Percentiles rank a stretch among this genome's conserved stretches.
phyloP scores from a whole-genome alignment of 768 basidiomycete species.

The Podaxis pistillaris region DNA sequence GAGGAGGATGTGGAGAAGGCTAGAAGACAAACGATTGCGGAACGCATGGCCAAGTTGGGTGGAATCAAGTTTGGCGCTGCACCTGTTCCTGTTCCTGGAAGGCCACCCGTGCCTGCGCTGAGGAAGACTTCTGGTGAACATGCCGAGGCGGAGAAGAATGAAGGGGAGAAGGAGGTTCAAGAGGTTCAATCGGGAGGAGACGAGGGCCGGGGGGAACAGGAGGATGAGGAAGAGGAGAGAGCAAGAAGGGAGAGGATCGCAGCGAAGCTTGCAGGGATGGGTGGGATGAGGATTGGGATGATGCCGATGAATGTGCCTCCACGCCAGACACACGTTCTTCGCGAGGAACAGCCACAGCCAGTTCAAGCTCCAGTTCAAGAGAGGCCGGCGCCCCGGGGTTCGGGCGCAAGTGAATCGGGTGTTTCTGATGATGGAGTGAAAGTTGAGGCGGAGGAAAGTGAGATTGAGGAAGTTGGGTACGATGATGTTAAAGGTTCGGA shows the following conservation, averaged over 20 bases:
- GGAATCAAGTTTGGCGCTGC: constrained; percentile 81
- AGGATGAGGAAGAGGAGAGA: constrained; percentile 57
- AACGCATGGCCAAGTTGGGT: constrained; percentile 93
- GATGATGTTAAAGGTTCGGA: constrained; percentile 52
- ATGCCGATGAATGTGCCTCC: constrained; percentile 40
- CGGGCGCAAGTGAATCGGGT: constrained; percentile 42
- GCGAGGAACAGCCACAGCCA: constrained; percentile 20
- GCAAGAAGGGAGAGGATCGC: constrained; percentile 55
- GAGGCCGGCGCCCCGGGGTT: constrained; percentile 17
- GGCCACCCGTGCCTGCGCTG: constrained; percentile 32
- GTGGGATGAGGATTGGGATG: constrained; percentile 60
- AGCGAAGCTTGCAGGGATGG: constrained; percentile 52
- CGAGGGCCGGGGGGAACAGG: constrained; percentile 17
- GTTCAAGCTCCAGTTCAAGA: constrained; percentile 6
- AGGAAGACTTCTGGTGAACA: not conserved
- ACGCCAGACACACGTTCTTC: constrained; percentile 27
- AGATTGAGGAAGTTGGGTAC: constrained; percentile 63
- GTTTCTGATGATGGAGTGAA: constrained; percentile 60
- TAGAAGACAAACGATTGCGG: constrained; percentile 75
- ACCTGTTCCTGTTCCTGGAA: constrained; percentile 1
- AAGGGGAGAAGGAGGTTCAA: constrained; percentile 34
- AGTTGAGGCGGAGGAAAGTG: constrained; percentile 71
- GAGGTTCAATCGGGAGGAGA: constrained; percentile 27
- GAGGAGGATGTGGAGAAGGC: constrained; percentile 47
- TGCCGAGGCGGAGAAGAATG: constrained; percentile 19